Conservation (phyloP, 2,329 filamentous ascomycete genomes). For the Drechslerella dactyloides region DNA sequence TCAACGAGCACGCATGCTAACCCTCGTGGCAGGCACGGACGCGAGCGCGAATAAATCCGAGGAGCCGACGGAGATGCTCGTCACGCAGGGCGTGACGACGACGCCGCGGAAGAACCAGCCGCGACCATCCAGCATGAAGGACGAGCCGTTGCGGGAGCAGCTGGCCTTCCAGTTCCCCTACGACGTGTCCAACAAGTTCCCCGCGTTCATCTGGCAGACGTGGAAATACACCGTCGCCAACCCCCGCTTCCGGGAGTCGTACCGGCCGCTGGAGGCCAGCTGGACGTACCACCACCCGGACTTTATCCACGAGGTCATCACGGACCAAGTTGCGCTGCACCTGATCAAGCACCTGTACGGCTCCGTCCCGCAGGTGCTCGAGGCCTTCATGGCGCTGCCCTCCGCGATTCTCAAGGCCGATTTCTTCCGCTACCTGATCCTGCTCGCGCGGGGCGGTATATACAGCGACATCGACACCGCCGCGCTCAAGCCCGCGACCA, state of each 20-base stretch:
- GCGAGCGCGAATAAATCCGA: conserved; percentile 15
- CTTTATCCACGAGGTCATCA: conserved; percentile 89
- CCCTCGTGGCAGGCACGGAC: conserved; percentile 4
- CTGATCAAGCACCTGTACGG: conserved; percentile 86
- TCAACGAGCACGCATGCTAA: too few relatives aligned
- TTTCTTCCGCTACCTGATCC: conserved; percentile 72
- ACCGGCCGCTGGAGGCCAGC: conserved; percentile 82
- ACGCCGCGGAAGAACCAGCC: conserved; percentile 11
- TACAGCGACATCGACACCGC: conserved; percentile 94
- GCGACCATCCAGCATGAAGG: conserved; percentile 37
- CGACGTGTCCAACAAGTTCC: conserved; percentile 85
- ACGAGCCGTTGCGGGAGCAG: conserved; percentile 70
- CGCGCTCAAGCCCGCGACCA: conserved; percentile 78
- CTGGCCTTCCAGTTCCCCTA: conserved; percentile 94
- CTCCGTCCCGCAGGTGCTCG: conserved; percentile 76
- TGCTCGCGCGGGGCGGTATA: conserved; percentile 78
- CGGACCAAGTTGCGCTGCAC: conserved; percentile 82
- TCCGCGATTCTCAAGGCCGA: conserved; percentile 70
- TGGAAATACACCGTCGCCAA: conserved; percentile 88
- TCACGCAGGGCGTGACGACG: conserved; percentile 29
- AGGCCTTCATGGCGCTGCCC: conserved; percentile 76
- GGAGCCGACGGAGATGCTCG: conserved; percentile 22
- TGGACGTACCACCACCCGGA: conserved; percentile 87
- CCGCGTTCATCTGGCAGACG: conserved; percentile 98
- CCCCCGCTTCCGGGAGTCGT: conserved; percentile 73